A percentile compares a stretch with the other conserved stretches of the same genome.
Conservation (phyloP, 345 rosid species). For the Salix caprea region DNA sequence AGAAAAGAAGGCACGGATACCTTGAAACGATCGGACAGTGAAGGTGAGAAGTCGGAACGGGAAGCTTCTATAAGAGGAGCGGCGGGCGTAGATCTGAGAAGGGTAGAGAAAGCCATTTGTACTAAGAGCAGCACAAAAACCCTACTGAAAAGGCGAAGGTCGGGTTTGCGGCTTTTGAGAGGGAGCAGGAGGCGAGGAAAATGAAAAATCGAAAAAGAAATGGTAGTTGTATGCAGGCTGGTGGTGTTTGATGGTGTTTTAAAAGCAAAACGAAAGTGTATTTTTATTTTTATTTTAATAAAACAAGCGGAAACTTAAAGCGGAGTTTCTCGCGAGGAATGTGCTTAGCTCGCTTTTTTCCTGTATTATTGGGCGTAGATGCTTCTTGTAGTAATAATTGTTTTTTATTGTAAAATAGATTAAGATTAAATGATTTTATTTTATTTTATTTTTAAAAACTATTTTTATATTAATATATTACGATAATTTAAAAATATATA, state of each 20-base stretch:
- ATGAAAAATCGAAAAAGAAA: background rate
- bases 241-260: background rate
- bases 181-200: conserved; percentile 10
- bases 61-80: conserved; percentile 31
- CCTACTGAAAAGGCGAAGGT: conserved; percentile 19
- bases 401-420: no score
- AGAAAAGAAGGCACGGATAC: conserved; percentile 26
- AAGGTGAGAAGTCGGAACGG: conserved; percentile 34
- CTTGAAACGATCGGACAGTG: conserved; percentile 50
- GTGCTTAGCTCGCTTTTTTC: background rate
- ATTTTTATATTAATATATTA: no score
- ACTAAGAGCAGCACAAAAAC: conserved; percentile 1
- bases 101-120: conserved; percentile 63
- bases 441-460: no score
- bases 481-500: no score
- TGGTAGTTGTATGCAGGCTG: background rate
- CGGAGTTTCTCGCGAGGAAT: conserved; percentile 35
- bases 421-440: no score
- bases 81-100: conserved; percentile 59
- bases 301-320: background rate
- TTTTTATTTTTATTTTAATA: no score
- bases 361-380: background rate
- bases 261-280: background rate
- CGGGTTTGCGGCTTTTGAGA: conserved; percentile 15
- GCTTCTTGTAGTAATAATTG: no score